Evolutionary conservation across 169 alveolate species (phyloP).

Genomic region (Eimeria necatrix): DNA sequence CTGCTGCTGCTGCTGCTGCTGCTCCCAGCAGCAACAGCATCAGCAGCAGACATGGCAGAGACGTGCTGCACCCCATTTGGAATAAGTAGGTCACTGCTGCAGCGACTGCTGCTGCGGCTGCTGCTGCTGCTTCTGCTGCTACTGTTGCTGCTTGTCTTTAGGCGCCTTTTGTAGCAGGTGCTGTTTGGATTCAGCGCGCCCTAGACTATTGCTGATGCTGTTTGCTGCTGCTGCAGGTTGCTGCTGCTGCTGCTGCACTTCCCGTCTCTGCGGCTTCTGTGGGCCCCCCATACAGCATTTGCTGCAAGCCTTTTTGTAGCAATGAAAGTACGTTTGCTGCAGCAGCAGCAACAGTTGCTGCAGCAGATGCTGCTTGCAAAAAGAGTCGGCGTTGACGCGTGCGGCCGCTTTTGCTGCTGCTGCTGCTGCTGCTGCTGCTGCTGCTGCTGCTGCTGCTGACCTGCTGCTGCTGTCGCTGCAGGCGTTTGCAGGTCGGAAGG

Average conservation of each 20-base stretch:
- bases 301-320: constrained; percentile 69
- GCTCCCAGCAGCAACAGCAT: constrained; percentile 13
- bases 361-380: too few relatives aligned
- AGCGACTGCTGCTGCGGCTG: constrained; percentile 39
- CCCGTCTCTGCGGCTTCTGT: constrained; percentile 81
- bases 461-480: too few relatives aligned
- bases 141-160: background rate
- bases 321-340: constrained; percentile 18
- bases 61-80: constrained; percentile 17
- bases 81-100: background rate
- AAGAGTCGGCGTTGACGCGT: too few relatives aligned
- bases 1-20: background rate
- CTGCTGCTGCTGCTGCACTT: constrained; percentile 81
- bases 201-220: background rate
- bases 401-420: too few relatives aligned
- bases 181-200: background rate
- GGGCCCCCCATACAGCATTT: constrained; percentile 82
- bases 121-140: background rate
- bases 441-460: too few relatives aligned
- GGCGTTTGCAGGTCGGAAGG: constrained; percentile 18
- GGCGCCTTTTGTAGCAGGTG: background rate
- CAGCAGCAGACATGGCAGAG: background rate
- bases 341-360: too few relatives aligned
- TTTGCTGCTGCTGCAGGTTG: constrained; percentile 45
- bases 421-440: too few relatives aligned